phyloP scores from a whole-genome alignment of 2,329 filamentous ascomycete species.

The Chaetothyriales sp. region DNA sequence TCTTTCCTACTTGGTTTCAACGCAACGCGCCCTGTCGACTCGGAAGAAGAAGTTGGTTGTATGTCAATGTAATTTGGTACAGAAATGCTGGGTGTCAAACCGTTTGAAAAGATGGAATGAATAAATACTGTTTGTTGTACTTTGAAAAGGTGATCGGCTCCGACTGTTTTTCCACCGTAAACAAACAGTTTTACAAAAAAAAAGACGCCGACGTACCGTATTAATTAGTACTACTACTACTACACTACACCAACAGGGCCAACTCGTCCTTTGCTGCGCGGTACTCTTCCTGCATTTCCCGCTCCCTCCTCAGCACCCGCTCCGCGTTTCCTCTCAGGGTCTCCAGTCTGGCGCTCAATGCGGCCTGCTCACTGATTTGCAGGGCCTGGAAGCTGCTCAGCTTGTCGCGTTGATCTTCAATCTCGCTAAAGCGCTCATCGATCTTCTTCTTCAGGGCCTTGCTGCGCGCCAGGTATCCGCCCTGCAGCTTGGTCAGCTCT shows the following conservation, averaged over 20 bases:
- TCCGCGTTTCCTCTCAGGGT: slow-evolving; percentile 67
- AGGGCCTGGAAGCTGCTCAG: slow-evolving; percentile 61
- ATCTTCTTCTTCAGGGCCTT: slow-evolving; percentile 71
- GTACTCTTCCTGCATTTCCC: slow-evolving; percentile 82
- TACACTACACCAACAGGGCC: slow-evolving; percentile 35
- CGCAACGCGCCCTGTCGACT: no score
- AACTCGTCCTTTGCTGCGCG: slow-evolving; percentile 63
- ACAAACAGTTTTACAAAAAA: no score
- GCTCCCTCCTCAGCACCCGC: slow-evolving; percentile 64
- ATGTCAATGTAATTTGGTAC: no score
- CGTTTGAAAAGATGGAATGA: no score
- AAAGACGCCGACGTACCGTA: no score
- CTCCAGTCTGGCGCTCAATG: slow-evolving; percentile 56
- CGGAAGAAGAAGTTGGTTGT: no score
- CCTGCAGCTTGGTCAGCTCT: slow-evolving; percentile 86
- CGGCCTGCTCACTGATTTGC: slow-evolving; percentile 64
- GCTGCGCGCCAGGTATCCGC: slow-evolving; percentile 77
- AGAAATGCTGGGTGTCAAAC: no score
- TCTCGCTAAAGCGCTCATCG: slow-evolving; percentile 53
- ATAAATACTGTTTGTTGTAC: no score
- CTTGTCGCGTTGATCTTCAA: slow-evolving; percentile 57
- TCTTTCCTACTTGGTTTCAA: no score
- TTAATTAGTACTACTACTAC: no score
- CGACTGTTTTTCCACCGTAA: no score
- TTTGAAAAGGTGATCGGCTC: no score